Evolutionary conservation across 208 protist genomes (phyloP), one percentile per base, ranked within the genome.

Genomic region (Trypanosoma melophagium): DNA sequence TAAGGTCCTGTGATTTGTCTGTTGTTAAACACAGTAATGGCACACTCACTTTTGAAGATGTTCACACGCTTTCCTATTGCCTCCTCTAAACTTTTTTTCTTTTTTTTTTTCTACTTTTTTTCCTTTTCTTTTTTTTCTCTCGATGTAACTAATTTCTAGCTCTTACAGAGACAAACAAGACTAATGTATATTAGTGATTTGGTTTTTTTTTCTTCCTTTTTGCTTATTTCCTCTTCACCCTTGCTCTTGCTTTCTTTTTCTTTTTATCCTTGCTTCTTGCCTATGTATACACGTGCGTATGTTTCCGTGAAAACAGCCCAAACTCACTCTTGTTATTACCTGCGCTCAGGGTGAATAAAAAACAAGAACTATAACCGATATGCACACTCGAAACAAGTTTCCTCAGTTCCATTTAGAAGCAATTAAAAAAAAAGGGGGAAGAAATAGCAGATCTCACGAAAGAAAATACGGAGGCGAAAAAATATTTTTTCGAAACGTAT

Each of bases 311-410:
- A 7, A 31, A 60, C n/a, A 41, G 14, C 7, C 63, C 21, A 19
- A 40, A 7, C 35, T 12, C 35, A 24, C 35, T 53, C 65, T 70
- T 54, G 9, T 16, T 59, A 38, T 38, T 35, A 7, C 14, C 13
- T 22, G 7, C 4, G 7, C n/a, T n/a, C n/a, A n/a, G n/a, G n/a
- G n/a, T 16, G 13, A 56, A 71, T 4, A 49, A 72, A 70, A 70
- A 47, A 76, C 45, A 69, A 71, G 61, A 67, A 73, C 22, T 66
- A 62, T 67, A 40, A 63, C 41, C 57, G 25, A 62, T 59, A n/a
- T 35, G 17, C 51, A 51, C n/a, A n/a, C n/a, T n/a, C n/a, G n/a
- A n/a, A n/a, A n/a, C n/a, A n/a, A n/a, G n/a, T n/a, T n/a, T n/a
- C 16, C n/a, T n/a, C 5, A 63, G 7, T 70, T 66, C 41, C 4